Base-by-base conservation (phyloP, 2,329 filamentous ascomycete genomes). In the Penicillium capsulatum region DNA sequence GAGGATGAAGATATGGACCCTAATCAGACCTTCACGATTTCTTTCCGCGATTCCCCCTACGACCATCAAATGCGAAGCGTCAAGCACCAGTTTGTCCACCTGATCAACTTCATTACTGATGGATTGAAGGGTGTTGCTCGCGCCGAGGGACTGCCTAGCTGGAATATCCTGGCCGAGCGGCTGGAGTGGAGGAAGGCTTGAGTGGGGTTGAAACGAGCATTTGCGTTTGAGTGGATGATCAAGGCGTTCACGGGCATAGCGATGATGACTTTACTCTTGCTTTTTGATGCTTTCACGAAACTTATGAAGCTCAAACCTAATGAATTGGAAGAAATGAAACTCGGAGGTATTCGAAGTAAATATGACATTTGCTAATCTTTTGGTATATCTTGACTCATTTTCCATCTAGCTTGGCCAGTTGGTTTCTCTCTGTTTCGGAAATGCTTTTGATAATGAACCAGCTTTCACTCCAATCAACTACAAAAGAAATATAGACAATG, bases 91-190 rank as follows among this genome's bases (percentile, higher is more conserved):
- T 86, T 86, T 53, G 76, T 83, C 39, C 74, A 75, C 30, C 70
- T 84, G 33, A 56, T 89, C 17, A 70, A 75, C 0, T 94, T 94
- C 60, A 73, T 92, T 10, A 75, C 75, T 2, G 80, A 82, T 34
- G 88, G 86, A 0, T 60, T 96, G 47, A 78, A 83, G 38, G 83
- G 84, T 7, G 79, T 92, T 7, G 82, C 86, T 34, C 76, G 89
- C 52, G 84, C 83, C 22, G 83, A 84, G 33, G 80, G 80, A 17
- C 80, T 86, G 65, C 74, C 55, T 57, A 76, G 82, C 59, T 91
- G 89, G 84, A 86, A 92, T 63, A 79, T 84, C 44, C 61, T 95
- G 44, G 87, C 85, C 0, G 87, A 94, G 62, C 85, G 84, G 70
- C 64, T 94, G 31, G 84, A 90, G 35, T 68, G 65, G 65, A 60